Base-by-base conservation (phyloP, 2,329 filamentous ascomycete species). In the Cordyceps militaris region DNA sequence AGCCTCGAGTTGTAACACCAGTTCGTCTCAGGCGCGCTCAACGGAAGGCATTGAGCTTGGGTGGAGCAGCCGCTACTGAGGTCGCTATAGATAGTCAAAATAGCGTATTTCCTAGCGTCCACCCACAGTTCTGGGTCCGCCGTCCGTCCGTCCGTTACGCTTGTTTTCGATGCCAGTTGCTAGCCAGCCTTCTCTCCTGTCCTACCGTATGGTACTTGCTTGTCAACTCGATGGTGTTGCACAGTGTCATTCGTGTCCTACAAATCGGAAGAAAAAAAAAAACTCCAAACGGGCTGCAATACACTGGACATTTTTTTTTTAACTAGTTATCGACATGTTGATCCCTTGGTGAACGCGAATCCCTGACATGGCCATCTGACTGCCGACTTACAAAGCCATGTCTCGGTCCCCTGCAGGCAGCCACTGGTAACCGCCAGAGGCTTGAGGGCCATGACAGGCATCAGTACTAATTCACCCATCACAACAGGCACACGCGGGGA, bases 41-140 rank as follows among this genome's bases (percentile, higher is more conserved):
- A 32, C 28, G 10, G 10, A 32, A 32, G 38, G 38, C 8, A 3
- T 7, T 42, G 16, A 42, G 47, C 28, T 13, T 36, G 19, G 7
- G 13, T 44, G 38, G 51, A n/a, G n/a, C n/a, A 54, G 40, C 26
- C 21, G 14, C 26, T n/a, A 23, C 19, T 19, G 26, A 42, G 38
- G 8, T 7, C 10, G 38, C 8, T 42, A 42, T 19, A 42, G 38
- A 42, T 55, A 47, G 48, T 34, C 21, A n/a, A n/a, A n/a, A n/a
- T n/a, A n/a, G n/a, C n/a, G n/a, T 51, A n/a, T n/a, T 40, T 51
- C 23, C 48, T 51, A 51, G 48, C 48, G 34, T 34, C 47, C 34
- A 51, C 21, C 38, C 38, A 21, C 4, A 16, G 6, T 6, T 32
- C 10, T 16, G 11, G 36, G 36, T 11, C 38, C 16, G 11, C 21